phyloP scores from a whole-genome alignment of 2,329 filamentous ascomycete genomes.

The Zasmidium angulare region DNA sequence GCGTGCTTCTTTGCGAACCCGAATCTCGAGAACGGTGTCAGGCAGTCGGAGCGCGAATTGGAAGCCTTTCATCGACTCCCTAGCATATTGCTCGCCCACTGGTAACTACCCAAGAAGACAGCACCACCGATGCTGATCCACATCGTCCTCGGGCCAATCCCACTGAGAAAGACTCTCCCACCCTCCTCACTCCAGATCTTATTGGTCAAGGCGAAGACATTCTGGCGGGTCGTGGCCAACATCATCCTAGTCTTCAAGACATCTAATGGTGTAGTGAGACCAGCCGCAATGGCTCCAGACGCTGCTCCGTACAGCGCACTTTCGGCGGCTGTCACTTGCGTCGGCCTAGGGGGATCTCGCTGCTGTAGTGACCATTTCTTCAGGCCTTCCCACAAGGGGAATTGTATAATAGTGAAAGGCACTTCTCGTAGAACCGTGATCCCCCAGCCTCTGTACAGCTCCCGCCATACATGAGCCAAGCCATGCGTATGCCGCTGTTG shows the following conservation, averaged over 20 bases:
- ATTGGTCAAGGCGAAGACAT: conserved; percentile 59
- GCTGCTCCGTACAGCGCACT: conserved; percentile 82
- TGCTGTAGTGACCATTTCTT: conserved; percentile 66
- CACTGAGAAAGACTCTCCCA: conserved; percentile 69
- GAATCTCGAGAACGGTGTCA: too few species aligned
- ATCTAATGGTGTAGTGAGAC: conserved; percentile 86
- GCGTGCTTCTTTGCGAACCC: too few species aligned
- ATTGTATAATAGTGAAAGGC: conserved; percentile 95
- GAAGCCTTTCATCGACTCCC: conserved; percentile 42
- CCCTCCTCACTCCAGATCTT: conserved; percentile 66
- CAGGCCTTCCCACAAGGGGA: conserved; percentile 93
- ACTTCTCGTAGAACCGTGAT: conserved; percentile 96
- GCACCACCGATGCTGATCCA: conserved; percentile 96
- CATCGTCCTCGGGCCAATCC: conserved; percentile 76
- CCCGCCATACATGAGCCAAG: conserved; percentile 64
- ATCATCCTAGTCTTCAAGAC: conserved; percentile 97
- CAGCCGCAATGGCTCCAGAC: conserved; percentile 82
- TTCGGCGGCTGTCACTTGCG: conserved; percentile 67
- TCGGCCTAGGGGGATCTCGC: conserved; percentile 35
- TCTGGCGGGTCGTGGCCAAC: conserved; percentile 71
- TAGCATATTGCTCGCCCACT: conserved; percentile 78
- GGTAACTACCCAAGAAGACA: conserved; percentile 91
- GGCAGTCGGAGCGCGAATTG: background rate
- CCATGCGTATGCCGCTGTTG: conserved; percentile 41
- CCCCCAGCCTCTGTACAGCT: conserved; percentile 87